phyloP scores from a whole-genome alignment of 148 eudicot genomes.

The Spergularia marina region DNA sequence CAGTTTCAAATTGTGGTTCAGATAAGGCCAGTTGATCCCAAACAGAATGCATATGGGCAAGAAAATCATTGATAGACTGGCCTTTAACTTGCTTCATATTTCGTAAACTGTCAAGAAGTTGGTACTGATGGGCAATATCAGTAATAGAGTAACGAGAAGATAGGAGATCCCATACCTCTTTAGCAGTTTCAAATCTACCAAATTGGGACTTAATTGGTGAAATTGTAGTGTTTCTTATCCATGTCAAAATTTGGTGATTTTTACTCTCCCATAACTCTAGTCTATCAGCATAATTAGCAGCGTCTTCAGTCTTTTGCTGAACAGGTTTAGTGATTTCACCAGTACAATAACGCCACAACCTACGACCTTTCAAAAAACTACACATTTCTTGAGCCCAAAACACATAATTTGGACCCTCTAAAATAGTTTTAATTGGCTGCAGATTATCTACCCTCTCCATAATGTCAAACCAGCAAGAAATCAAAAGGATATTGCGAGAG shows the following conservation, averaged over 20 bases:
- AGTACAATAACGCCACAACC: not conserved
- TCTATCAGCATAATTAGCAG: not conserved
- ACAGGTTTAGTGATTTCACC: not conserved
- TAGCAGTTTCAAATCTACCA: slow-evolving; percentile 12
- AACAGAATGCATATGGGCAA: not conserved
- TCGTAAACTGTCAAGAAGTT: not conserved
- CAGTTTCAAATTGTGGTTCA: not conserved
- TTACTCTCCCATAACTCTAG: slow-evolving; percentile 11
- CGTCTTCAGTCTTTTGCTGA: not conserved
- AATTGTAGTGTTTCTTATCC: not conserved
- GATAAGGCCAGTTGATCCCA: not conserved
- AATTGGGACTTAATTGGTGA: slow-evolving; percentile 4
- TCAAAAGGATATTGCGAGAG: too few relatives aligned
- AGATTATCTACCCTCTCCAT: not conserved
- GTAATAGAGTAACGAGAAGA: not conserved
- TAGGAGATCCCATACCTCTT: slow-evolving; percentile 7
- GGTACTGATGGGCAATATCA: slow-evolving; percentile 17
- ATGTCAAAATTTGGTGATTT: slow-evolving; percentile 10
- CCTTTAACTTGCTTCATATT: not conserved
- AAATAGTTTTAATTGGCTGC: slow-evolving; percentile 4
- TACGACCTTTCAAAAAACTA: slow-evolving; percentile 8
- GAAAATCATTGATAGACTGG: slow-evolving; percentile 13
- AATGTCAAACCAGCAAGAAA: not conserved
- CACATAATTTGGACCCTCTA: slow-evolving; percentile 15
- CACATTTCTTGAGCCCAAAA: slow-evolving; percentile 10